These are phyloP conservation scores for Lepiota subincarnata DNA, from an alignment of 768 basidiomycete species.

Conservation along the genomic window DNA sequence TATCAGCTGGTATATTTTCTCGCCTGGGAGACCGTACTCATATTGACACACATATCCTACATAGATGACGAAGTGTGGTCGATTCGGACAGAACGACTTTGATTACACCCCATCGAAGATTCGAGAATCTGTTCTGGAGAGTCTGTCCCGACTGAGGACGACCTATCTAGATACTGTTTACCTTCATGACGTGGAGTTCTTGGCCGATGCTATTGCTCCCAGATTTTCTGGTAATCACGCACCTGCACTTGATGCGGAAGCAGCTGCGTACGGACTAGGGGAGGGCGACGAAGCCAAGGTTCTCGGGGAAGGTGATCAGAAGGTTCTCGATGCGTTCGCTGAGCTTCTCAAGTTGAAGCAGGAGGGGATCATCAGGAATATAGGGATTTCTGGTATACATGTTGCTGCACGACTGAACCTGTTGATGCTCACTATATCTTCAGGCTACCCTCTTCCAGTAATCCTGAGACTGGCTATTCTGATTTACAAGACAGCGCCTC, in stretches of 20 bases:
- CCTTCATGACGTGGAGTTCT: slow-evolving; percentile 82
- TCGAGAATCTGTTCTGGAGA: slow-evolving; percentile 60
- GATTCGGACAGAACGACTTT: slow-evolving; percentile 63
- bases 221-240: slow-evolving; percentile 51
- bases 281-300: slow-evolving; percentile 53
- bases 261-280: slow-evolving; percentile 60
- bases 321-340: slow-evolving; percentile 61
- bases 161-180: slow-evolving; percentile 78
- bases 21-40: neutral
- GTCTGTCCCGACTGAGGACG: slow-evolving; percentile 67
- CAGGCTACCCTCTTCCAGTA: slow-evolving; percentile 79
- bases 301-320: slow-evolving; percentile 67
- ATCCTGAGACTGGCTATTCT: slow-evolving; percentile 81
- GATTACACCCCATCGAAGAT: slow-evolving; percentile 72
- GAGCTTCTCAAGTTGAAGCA: slow-evolving; percentile 66
- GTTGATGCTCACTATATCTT: neutral
- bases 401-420: neutral
- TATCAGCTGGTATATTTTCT: slow-evolving; percentile 59
- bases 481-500: slow-evolving; percentile 61
- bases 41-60: neutral
- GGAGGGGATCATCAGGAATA: slow-evolving; percentile 65
- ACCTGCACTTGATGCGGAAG: slow-evolving; percentile 49
- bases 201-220: slow-evolving; percentile 50
- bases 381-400: slow-evolving; percentile 74
- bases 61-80: slow-evolving; percentile 85